Evolutionary conservation across 129 eudicot genomes (phyloP).

Genomic region (Lactuca sativa): DNA sequence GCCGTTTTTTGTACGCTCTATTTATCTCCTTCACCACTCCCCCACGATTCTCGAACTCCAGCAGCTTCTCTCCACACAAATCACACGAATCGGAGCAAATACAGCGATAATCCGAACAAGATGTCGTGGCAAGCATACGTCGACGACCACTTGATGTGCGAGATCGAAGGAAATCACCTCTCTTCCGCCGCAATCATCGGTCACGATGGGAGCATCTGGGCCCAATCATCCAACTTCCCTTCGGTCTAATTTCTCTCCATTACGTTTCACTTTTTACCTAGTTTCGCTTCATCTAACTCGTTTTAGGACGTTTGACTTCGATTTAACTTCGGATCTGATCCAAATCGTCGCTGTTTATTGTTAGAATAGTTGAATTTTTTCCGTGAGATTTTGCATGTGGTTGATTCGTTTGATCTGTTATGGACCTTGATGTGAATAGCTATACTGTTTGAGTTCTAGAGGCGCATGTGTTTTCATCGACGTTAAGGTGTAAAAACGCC

Average conservation of each 20-base stretch:
- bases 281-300: neutral
- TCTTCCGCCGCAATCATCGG: slow-evolving; percentile 66
- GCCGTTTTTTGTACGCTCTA: slow-evolving; percentile 37
- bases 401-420: slow-evolving; percentile 14
- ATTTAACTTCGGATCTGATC: slow-evolving; percentile 20
- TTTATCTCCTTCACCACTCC: slow-evolving; percentile 2
- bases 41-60: slow-evolving; percentile 28
- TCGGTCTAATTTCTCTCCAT: slow-evolving; percentile 30
- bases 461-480: slow-evolving; percentile 7
- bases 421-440: slow-evolving; percentile 5
- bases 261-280: neutral
- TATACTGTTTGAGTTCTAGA: neutral
- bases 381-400: neutral
- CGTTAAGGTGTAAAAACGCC: slow-evolving; percentile 5
- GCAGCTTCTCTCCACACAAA: slow-evolving; percentile 22
- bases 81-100: slow-evolving; percentile 4
- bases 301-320: slow-evolving; percentile 11
- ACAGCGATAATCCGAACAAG: slow-evolving; percentile 11
- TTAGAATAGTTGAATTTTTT: neutral
- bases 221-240: slow-evolving; percentile 61
- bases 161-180: slow-evolving; percentile 64
- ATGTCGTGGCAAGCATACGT: slow-evolving; percentile 88
- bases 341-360: neutral
- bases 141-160: slow-evolving; percentile 79
- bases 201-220: slow-evolving; percentile 70